Evolutionary conservation across 2,329 filamentous ascomycete species (phyloP), one percentile per base, ranked within the genome.

Genomic region (Fusarium ramigenum): DNA sequence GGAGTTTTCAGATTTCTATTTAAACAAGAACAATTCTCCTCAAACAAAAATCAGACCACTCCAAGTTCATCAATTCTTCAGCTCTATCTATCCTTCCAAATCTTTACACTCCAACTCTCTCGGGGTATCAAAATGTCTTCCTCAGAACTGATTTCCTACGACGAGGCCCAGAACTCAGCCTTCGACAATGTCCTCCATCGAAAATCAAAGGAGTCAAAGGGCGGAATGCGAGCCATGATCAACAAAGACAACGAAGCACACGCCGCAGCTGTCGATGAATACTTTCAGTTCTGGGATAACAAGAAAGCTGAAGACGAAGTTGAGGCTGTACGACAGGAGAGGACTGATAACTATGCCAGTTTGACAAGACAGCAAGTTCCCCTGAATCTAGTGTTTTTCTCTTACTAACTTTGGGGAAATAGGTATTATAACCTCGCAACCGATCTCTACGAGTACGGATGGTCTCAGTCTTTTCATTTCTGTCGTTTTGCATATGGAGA

Each of bases 391-490:
- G 5, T 0, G 9, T 4, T 19, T 14, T 9, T 0, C 7, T 10
- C 4, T 4, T 37, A 30, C n/a, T 53, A 9, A 53, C 18, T 37
- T 63, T 75, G 30, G 64, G 36, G 34, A 28, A 25, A 14, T 76
- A 94, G 92, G 81, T 97, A 97, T 87, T 97, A 97, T 86, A 96
- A 97, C 84, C 90, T 97, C 42, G 94, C 93, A 10, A 97, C 95
- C 72, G 94, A 97, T 79, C 83, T 97, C 53, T 97, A 97, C 87
- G 95, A 98, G 86, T 95, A 97, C 78, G 95, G 94, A 79, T 98
- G 95, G 95, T 93, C 93, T 69, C 90, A 93, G 78, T 94, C 91
- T 66, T 98, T 98, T 88, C 95, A 98, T 85, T 98, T 98, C 89
- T 97, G 93, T 85, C 93, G 95, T 61, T 98, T 96, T 83, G 93